These are phyloP conservation scores for Achlya hypogyna DNA, from an alignment of 352 stramenopile genomes.

Conservation along the genomic window DNA sequence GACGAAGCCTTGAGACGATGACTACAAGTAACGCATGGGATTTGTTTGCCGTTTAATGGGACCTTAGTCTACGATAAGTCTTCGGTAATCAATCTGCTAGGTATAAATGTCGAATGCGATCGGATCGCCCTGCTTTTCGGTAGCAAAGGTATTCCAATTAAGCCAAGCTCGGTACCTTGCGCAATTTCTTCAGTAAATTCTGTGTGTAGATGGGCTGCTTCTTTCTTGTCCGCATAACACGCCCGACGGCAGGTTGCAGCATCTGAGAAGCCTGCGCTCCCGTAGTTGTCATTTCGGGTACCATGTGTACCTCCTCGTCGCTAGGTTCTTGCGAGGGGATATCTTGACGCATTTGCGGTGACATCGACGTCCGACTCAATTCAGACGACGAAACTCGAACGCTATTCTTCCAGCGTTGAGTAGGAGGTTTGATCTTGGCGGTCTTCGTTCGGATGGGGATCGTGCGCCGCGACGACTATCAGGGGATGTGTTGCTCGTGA, in stretches of 20 bases:
- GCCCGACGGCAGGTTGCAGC: background rate
- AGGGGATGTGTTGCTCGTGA: too few relatives aligned
- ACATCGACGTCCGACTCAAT: background rate
- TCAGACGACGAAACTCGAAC: background rate
- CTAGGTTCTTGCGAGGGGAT: background rate
- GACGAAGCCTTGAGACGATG: background rate
- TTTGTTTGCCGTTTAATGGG: slow-evolving; percentile 3
- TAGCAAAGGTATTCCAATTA: too few relatives aligned
- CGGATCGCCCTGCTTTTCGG: background rate
- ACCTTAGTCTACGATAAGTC: background rate
- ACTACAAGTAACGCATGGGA: background rate
- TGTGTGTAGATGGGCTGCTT: background rate
- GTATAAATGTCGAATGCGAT: background rate
- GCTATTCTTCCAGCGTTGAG: background rate
- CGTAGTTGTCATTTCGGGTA: too few relatives aligned
- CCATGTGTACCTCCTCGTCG: too few relatives aligned
- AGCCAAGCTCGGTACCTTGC: too few relatives aligned
- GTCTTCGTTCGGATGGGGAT: background rate
- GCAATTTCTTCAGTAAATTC: slow-evolving; percentile 3
- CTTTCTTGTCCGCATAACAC: background rate
- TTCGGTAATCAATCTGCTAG: background rate
- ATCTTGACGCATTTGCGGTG: background rate
- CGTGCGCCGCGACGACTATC: background rate
- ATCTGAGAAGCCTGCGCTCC: background rate
- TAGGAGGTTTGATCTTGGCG: background rate